phyloP scores from a whole-genome alignment of 2,329 filamentous ascomycete species.

The Chrysoporthe cubensis region DNA sequence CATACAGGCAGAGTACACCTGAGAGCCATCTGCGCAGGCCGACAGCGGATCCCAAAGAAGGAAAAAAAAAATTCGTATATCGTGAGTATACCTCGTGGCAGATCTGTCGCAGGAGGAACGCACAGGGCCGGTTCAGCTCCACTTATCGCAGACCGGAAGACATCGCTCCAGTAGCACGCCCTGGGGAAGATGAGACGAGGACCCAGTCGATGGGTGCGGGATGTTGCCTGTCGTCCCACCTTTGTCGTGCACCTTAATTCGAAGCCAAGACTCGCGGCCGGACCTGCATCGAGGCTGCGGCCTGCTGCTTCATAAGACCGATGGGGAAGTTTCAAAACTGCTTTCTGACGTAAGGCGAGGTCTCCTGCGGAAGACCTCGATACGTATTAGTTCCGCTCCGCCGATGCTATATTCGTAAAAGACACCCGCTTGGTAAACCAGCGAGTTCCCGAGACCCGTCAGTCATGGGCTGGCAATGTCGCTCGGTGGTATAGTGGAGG shows the following conservation, averaged over 20 bases:
- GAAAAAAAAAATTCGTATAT: background rate
- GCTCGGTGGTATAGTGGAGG: background rate
- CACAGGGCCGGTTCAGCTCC: conserved; percentile 27
- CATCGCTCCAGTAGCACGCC: conserved; percentile 29
- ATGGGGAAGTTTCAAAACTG: background rate
- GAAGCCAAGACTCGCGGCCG: conserved; percentile 23
- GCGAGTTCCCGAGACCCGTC: background rate
- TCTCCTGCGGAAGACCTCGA: no score
- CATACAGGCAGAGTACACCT: no score
- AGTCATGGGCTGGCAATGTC: background rate
- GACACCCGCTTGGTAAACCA: background rate
- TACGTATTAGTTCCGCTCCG: background rate
- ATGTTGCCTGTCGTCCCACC: conserved; percentile 16
- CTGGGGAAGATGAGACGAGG: conserved; percentile 34
- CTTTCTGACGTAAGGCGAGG: background rate
- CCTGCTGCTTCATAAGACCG: background rate
- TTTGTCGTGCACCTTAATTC: conserved; percentile 20
- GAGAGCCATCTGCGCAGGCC: background rate
- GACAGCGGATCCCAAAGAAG: background rate
- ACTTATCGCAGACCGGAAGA: conserved; percentile 34
- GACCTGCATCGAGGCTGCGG: no score
- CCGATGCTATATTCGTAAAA: background rate
- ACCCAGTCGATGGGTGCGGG: conserved; percentile 1
- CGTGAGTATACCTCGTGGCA: background rate
- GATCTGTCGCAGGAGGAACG: conserved; percentile 32